These are phyloP conservation scores for Pestalotiopsis sp. DNA, from an alignment of 2,329 filamentous ascomycete genomes.

Conservation along the genomic window DNA sequence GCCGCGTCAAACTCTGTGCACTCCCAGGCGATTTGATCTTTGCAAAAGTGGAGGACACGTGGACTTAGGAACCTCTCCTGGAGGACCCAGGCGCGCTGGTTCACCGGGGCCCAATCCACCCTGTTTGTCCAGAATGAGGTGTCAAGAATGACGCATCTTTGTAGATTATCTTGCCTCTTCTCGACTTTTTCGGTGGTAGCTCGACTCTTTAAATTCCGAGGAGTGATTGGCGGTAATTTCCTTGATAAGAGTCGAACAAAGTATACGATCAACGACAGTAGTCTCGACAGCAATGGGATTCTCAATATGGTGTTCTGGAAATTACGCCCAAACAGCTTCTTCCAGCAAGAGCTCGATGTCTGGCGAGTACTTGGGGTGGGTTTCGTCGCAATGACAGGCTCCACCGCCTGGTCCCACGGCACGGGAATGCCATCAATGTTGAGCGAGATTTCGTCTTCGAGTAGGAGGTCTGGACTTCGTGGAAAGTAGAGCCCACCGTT, in stretches of 20 bases:
- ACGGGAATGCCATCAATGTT: not conserved
- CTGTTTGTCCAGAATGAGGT: not conserved
- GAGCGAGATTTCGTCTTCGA: not conserved
- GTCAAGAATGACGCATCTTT: not conserved
- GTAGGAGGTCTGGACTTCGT: not conserved
- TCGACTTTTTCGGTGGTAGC: not conserved
- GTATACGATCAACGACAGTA: too few species aligned
- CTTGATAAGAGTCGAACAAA: too few species aligned
- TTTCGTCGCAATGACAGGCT: not conserved
- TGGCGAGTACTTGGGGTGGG: too few species aligned
- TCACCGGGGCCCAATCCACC: not conserved
- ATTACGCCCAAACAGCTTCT: too few species aligned
- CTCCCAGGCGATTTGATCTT: not conserved
- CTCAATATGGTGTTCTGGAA: too few species aligned
- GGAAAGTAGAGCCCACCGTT: conserved; percentile 23
- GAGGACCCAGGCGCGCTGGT: not conserved
- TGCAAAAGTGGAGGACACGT: not conserved
- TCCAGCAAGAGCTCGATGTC: too few species aligned
- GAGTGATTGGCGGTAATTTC: too few species aligned
- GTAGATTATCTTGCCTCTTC: not conserved
- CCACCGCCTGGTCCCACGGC: not conserved
- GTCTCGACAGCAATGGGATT: too few species aligned
- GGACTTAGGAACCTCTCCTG: not conserved
- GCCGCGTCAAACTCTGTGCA: not conserved
- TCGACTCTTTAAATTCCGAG: not conserved